Evolutionary conservation across 1,139 yeast genomes (phyloP).

Genomic region (Saccharomyces hybrid): DNA sequence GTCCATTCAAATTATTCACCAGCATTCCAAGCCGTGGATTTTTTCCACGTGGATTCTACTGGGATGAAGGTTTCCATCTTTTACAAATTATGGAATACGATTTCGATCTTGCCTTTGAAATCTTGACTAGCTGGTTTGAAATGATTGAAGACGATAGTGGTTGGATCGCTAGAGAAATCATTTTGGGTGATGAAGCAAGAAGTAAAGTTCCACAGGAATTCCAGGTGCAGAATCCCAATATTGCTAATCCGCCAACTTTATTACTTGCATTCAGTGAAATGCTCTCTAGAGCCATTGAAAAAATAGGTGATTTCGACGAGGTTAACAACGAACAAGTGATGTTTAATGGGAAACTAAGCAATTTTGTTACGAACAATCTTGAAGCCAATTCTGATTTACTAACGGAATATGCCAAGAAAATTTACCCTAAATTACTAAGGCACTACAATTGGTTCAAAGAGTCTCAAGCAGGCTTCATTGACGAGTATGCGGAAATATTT

Average conservation of each 20-base stretch:
- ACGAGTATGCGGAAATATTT: slow-evolving; percentile 40
- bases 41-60: slow-evolving; percentile 93
- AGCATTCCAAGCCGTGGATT: slow-evolving; percentile 89
- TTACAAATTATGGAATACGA: slow-evolving; percentile 78
- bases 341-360: slow-evolving; percentile 16
- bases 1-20: slow-evolving; percentile 66
- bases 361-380: slow-evolving; percentile 35
- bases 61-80: slow-evolving; percentile 98
- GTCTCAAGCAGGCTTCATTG: slow-evolving; percentile 69
- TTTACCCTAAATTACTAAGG: slow-evolving; percentile 67
- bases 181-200: slow-evolving; percentile 85
- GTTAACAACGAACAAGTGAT: slow-evolving; percentile 2
- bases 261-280: slow-evolving; percentile 71
- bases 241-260: slow-evolving; percentile 94
- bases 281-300: slow-evolving; percentile 41
- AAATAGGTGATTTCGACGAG: slow-evolving; percentile 9
- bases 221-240: slow-evolving; percentile 76
- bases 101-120: slow-evolving; percentile 73
- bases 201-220: slow-evolving; percentile 83
- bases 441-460: slow-evolving; percentile 83
- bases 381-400: slow-evolving; percentile 52
- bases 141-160: slow-evolving; percentile 87
- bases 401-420: slow-evolving; percentile 49
- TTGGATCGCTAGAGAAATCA: slow-evolving; percentile 95
- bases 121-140: slow-evolving; percentile 79